phyloP scores from a whole-genome alignment of 164 flowering plant species.

The Umbilicus rupestris region DNA sequence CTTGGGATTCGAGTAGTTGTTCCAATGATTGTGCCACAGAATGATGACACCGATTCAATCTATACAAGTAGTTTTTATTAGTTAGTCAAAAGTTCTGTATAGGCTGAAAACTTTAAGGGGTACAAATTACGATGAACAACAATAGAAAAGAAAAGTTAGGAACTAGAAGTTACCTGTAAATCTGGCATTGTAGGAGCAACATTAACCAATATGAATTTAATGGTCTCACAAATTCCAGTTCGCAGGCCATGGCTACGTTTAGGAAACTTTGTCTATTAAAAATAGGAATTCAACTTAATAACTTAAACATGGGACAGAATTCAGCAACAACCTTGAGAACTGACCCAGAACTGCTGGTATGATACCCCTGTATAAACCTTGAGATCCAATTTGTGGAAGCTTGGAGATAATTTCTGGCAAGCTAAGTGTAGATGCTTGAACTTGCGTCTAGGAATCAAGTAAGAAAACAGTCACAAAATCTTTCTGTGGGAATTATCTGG shows the following conservation, averaged over 20 bases:
- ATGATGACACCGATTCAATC: constrained; percentile 92
- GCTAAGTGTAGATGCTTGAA: constrained; percentile 89
- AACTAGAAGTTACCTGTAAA: constrained; percentile 52
- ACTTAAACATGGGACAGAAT: constrained; percentile 6
- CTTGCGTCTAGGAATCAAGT: constrained; percentile 55
- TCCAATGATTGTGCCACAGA: constrained; percentile 90
- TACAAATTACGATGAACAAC: neutral
- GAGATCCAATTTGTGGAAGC: constrained; percentile 80
- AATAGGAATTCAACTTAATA: constrained; percentile 1
- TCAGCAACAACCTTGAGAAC: constrained; percentile 63
- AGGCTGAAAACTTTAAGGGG: neutral
- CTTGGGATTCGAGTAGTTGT: constrained; percentile 95
- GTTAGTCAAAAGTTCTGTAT: neutral
- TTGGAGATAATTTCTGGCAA: constrained; percentile 74
- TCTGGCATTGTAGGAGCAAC: constrained; percentile 83
- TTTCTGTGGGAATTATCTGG: neutral
- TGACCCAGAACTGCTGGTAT: constrained; percentile 93
- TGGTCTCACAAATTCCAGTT: constrained; percentile 95
- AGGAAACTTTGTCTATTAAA: constrained; percentile 14
- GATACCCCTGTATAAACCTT: constrained; percentile 81
- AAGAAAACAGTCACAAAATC: constrained; percentile 5
- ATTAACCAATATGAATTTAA: constrained; percentile 67
- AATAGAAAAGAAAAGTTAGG: neutral
- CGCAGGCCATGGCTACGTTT: constrained; percentile 84
- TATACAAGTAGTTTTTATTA: constrained; percentile 17